Percentiles rank a stretch among this genome's conserved stretches.
Conservation (phyloP, 2,329 filamentous ascomycete genomes). For the Fusarium sp. region DNA sequence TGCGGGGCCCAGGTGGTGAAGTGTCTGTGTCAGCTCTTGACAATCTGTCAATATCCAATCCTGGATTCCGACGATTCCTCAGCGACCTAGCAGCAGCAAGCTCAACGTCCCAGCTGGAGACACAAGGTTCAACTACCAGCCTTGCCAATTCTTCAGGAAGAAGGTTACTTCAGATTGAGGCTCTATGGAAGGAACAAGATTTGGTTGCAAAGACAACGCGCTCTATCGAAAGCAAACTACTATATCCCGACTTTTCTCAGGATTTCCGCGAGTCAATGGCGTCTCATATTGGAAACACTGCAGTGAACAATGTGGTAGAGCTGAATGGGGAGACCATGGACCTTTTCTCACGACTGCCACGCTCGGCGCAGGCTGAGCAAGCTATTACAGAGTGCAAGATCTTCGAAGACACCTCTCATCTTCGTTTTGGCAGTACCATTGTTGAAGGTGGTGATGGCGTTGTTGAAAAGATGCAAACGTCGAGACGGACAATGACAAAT, state of each 20-base stretch:
- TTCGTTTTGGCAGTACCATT: background rate
- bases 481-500: background rate
- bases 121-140: background rate
- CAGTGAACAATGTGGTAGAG: constrained; percentile 34
- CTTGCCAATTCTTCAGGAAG: constrained; percentile 33
- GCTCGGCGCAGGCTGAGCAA: constrained; percentile 3
- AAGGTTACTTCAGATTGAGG: constrained; percentile 50
- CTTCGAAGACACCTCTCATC: constrained; percentile 9
- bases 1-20: constrained; percentile 22
- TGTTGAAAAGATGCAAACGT: background rate
- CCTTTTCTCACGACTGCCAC: constrained; percentile 14
- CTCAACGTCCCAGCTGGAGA: constrained; percentile 14
- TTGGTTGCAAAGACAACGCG: constrained; percentile 44
- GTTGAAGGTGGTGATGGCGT: background rate
- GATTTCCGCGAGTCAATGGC: constrained; percentile 49
- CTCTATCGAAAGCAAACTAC: constrained; percentile 52
- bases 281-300: constrained; percentile 41
- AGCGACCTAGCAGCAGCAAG: constrained; percentile 33
- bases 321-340: constrained; percentile 41
- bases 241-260: constrained; percentile 46
- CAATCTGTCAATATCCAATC: constrained; percentile 45
- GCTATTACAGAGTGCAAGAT: constrained; percentile 21
- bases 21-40: constrained; percentile 30
- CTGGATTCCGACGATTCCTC: constrained; percentile 40
- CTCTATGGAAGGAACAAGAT: constrained; percentile 49